Evolutionary conservation across 208 protist genomes (phyloP).

Genomic region (Trypanosoma mega): DNA sequence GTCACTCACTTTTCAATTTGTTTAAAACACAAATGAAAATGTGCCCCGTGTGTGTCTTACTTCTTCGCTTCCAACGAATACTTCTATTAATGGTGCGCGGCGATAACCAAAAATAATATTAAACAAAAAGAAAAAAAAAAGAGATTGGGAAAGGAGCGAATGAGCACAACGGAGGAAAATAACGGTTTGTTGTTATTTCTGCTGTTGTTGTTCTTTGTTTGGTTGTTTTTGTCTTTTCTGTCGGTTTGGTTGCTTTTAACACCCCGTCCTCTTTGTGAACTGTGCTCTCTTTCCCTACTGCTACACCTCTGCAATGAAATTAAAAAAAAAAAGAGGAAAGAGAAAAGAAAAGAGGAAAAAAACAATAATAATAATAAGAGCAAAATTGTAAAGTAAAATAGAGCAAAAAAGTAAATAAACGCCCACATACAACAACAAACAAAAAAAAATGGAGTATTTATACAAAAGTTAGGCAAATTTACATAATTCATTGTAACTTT

Average conservation of each 20-base stretch:
- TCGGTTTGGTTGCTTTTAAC: too few relatives aligned
- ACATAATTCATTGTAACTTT: too few relatives aligned
- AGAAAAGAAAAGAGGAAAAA: slow-evolving; percentile 8
- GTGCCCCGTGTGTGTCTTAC: too few relatives aligned
- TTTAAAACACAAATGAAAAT: too few relatives aligned
- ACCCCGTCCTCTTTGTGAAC: not conserved
- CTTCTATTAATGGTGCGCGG: too few relatives aligned
- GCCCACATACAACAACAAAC: not conserved
- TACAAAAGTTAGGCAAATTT: too few relatives aligned
- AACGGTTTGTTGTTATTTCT: too few relatives aligned
- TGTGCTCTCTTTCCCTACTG: not conserved
- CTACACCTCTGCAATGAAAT: not conserved
- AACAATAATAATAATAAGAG: not conserved
- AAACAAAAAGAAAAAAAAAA: slow-evolving; percentile 4
- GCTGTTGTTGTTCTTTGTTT: too few relatives aligned
- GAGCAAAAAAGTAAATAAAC: slow-evolving; percentile 1
- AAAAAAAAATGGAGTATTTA: slow-evolving; percentile 12
- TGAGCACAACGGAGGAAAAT: too few relatives aligned
- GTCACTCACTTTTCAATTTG: too few relatives aligned
- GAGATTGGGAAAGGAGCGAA: not conserved
- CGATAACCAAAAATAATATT: not conserved
- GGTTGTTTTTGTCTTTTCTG: too few relatives aligned
- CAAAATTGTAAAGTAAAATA: not conserved
- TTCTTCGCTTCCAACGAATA: too few relatives aligned
- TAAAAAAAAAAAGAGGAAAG: slow-evolving; percentile 8